phyloP scores from a whole-genome alignment of 305 asterid species.

The Stenogyne calaminthoides region DNA sequence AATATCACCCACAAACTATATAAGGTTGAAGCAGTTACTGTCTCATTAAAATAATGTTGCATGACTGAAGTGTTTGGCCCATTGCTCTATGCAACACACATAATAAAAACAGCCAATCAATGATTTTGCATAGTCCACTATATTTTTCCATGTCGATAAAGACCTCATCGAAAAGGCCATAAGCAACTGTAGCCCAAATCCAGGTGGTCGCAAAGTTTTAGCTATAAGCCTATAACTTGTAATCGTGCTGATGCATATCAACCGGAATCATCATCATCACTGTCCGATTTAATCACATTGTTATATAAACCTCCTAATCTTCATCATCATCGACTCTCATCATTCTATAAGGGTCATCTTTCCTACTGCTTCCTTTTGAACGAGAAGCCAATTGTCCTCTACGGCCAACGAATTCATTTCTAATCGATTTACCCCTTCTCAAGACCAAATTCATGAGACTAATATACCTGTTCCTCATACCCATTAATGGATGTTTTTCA shows the following conservation, averaged over 20 bases:
- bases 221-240: conserved; percentile 61
- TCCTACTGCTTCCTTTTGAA: conserved; percentile 35
- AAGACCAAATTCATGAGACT: conserved; percentile 68
- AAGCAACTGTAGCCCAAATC: conserved; percentile 97
- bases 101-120: conserved; percentile 87
- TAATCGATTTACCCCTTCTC: conserved; percentile 76
- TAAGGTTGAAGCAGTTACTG: conserved; percentile 47
- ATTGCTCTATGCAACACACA: conserved; percentile 78
- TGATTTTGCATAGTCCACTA: conserved; percentile 87
- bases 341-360: conserved; percentile 38
- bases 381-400: conserved; percentile 30
- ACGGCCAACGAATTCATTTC: conserved; percentile 30
- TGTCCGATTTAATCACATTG: not conserved
- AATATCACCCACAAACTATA: conserved; percentile 5
- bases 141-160: conserved; percentile 84
- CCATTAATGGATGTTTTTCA: conserved; percentile 68
- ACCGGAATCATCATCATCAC: not conserved
- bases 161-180: conserved; percentile 79
- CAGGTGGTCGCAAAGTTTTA: conserved; percentile 84
- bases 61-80: conserved; percentile 94
- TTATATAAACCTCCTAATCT: conserved; percentile 17
- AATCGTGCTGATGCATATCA: conserved; percentile 42
- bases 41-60: conserved; percentile 92
- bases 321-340: conserved; percentile 34
- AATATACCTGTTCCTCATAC: conserved; percentile 57